Percentiles rank a stretch among this genome's conserved stretches.
phyloP scores from a whole-genome alignment of 805 yeast genomes.

The Suhomyces emberorum region DNA sequence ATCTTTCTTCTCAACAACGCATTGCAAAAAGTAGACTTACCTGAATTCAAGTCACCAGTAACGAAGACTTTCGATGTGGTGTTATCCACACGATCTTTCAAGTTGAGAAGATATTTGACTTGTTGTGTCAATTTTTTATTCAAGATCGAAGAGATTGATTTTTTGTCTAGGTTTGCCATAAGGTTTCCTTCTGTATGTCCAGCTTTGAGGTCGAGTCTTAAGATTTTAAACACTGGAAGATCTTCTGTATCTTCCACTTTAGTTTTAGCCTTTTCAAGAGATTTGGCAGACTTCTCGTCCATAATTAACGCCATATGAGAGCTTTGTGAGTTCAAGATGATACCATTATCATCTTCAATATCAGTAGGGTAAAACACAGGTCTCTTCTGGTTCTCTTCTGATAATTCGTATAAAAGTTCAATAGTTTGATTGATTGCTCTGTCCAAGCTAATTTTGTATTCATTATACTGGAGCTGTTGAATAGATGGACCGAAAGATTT shows the following conservation, averaged over 20 bases:
- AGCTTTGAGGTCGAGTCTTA: slow-evolving; percentile 60
- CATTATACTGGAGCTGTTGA: slow-evolving; percentile 74
- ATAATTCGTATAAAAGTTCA: slow-evolving; percentile 49
- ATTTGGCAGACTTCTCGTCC: slow-evolving; percentile 23
- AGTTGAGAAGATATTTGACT: slow-evolving; percentile 61
- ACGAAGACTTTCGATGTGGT: slow-evolving; percentile 90
- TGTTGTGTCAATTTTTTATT: slow-evolving; percentile 66
- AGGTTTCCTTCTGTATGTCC: slow-evolving; percentile 43
- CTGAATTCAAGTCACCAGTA: slow-evolving; percentile 96
- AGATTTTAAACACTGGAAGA: slow-evolving; percentile 50
- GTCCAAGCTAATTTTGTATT: slow-evolving; percentile 62
- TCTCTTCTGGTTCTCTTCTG: slow-evolving; percentile 53
- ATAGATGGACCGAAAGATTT: slow-evolving; percentile 47
- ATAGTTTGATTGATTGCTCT: slow-evolving; percentile 55
- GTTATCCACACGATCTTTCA: slow-evolving; percentile 84
- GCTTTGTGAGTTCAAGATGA: slow-evolving; percentile 44
- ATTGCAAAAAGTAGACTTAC: slow-evolving; percentile 94
- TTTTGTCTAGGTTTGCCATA: slow-evolving; percentile 58
- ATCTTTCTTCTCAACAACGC: slow-evolving; percentile 74
- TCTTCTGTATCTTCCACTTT: slow-evolving; percentile 15
- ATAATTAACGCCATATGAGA: slow-evolving; percentile 54
- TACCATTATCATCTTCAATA: slow-evolving; percentile 25
- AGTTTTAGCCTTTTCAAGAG: slow-evolving; percentile 16
- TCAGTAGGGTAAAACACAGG: slow-evolving; percentile 63
- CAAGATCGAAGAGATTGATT: slow-evolving; percentile 65